A percentile compares a stretch with the other conserved stretches of the same genome.
phyloP scores from a whole-genome alignment of 441 rosid species.

The Adansonia gregorii region DNA sequence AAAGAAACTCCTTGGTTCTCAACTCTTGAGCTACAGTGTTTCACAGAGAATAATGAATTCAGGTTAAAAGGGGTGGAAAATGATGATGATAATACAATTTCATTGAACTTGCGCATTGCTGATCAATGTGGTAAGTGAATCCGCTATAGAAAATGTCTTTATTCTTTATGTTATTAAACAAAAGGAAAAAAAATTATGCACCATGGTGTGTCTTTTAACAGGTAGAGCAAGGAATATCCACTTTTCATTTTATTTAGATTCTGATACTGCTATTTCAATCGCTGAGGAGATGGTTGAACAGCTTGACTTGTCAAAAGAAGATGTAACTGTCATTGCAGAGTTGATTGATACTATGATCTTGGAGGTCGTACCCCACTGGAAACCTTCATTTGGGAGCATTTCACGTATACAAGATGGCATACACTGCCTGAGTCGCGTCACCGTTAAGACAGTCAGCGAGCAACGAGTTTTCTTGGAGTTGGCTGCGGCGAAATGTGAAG shows the following conservation, averaged over 20 bases:
- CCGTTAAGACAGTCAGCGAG: slow-evolving; percentile 22
- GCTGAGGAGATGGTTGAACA: slow-evolving; percentile 80
- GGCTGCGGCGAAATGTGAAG: slow-evolving; percentile 28
- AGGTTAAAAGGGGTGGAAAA: slow-evolving; percentile 53
- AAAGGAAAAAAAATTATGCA: not conserved
- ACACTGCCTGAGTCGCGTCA: not conserved
- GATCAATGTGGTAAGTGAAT: slow-evolving; percentile 44
- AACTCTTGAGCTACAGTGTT: slow-evolving; percentile 45
- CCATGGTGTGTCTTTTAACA: slow-evolving; percentile 32
- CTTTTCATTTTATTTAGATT: slow-evolving; percentile 60
- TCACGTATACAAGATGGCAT: slow-evolving; percentile 23
- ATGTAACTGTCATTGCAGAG: slow-evolving; percentile 57
- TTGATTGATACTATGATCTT: slow-evolving; percentile 58
- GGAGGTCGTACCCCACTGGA: slow-evolving; percentile 50
- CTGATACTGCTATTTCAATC: slow-evolving; percentile 64
- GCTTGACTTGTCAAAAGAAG: slow-evolving; percentile 59
- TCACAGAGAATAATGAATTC: slow-evolving; percentile 47
- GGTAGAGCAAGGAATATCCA: slow-evolving; percentile 62
- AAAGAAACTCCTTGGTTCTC: slow-evolving; percentile 37
- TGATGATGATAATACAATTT: slow-evolving; percentile 49
- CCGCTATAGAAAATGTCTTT: not conserved
- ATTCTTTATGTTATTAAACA: not conserved
- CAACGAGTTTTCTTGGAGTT: slow-evolving; percentile 31
- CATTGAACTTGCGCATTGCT: slow-evolving; percentile 59
- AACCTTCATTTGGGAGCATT: slow-evolving; percentile 31